Evolutionary conservation across 75 land plant genomes (phyloP).

Genomic region (Isoetes taiwanensis): DNA sequence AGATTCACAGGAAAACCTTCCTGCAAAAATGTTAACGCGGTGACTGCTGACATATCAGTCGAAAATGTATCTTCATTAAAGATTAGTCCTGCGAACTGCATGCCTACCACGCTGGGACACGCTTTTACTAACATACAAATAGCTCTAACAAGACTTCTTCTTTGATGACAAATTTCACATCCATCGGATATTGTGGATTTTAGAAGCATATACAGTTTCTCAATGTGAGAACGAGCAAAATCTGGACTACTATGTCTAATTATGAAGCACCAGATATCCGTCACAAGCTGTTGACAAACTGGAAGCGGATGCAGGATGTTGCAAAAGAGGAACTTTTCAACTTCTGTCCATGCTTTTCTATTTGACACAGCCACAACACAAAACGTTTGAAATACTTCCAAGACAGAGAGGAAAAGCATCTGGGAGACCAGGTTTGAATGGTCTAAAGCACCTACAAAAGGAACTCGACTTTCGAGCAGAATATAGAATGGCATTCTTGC

Average conservation of each 20-base stretch:
- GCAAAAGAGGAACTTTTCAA: slow-evolving; percentile 46
- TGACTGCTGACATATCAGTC: slow-evolving; percentile 12
- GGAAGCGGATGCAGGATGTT: slow-evolving; percentile 69
- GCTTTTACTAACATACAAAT: slow-evolving; percentile 37
- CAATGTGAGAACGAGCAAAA: slow-evolving; percentile 28
- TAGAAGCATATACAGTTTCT: slow-evolving; percentile 34
- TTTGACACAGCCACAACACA: slow-evolving; percentile 38
- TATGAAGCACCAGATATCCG: slow-evolving; percentile 85
- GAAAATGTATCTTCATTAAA: slow-evolving; percentile 20
- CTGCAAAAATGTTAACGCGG: slow-evolving; percentile 40
- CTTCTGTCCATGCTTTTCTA: slow-evolving; percentile 36
- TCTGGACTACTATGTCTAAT: slow-evolving; percentile 43
- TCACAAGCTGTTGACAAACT: slow-evolving; percentile 54
- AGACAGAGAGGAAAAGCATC: slow-evolving; percentile 32
- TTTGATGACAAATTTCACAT: slow-evolving; percentile 12
- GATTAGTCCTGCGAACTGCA: slow-evolving; percentile 28
- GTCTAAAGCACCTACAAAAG: slow-evolving; percentile 33
- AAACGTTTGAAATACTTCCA: slow-evolving; percentile 53
- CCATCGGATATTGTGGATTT: slow-evolving; percentile 27
- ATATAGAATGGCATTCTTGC: slow-evolving; percentile 23
- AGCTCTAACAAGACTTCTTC: slow-evolving; percentile 50
- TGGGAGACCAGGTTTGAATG: slow-evolving; percentile 30
- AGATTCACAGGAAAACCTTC: slow-evolving; percentile 63
- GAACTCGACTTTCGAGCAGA: slow-evolving; percentile 37
- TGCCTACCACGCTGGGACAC: slow-evolving; percentile 20